Conservation (phyloP, 176 grass and related monocot genomes). For the Cenchrus purpureus region DNA sequence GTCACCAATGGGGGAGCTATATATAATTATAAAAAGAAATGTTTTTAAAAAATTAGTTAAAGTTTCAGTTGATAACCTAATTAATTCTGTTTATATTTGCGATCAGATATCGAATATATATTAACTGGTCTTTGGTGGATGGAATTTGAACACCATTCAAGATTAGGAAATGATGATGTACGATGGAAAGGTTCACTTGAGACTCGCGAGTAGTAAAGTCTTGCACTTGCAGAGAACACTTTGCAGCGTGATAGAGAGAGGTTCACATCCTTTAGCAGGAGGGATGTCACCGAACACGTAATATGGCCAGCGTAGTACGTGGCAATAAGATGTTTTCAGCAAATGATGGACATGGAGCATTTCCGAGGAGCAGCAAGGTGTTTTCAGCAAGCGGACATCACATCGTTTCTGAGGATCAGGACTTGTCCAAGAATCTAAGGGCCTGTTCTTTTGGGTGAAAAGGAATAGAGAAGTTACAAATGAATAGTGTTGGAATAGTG, state of each 20-base stretch:
- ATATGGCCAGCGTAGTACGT: neutral
- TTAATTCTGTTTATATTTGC: neutral
- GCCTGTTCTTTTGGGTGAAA: no score
- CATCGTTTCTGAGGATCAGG: neutral
- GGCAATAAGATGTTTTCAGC: conserved; percentile 10
- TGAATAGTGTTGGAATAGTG: no score
- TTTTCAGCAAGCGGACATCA: neutral
- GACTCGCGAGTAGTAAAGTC: neutral
- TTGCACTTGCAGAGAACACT: neutral
- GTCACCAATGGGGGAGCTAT: no score
- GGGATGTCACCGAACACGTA: neutral
- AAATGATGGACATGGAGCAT: neutral
- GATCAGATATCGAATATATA: neutral
- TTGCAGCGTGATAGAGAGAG: neutral
- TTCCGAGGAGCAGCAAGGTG: neutral
- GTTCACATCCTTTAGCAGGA: neutral
- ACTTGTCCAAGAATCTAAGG: conserved; percentile 15
- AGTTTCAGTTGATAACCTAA: neutral
- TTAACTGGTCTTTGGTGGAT: neutral
- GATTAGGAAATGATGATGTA: neutral
- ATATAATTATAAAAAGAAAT: neutral
- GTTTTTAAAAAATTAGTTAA: neutral
- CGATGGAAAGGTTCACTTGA: neutral
- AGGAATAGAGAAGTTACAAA: no score
- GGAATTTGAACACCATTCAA: neutral